Evolutionary conservation across 116 monocot species (phyloP), one percentile per base, ranked within the genome.

Genomic region (Iris pallida): DNA sequence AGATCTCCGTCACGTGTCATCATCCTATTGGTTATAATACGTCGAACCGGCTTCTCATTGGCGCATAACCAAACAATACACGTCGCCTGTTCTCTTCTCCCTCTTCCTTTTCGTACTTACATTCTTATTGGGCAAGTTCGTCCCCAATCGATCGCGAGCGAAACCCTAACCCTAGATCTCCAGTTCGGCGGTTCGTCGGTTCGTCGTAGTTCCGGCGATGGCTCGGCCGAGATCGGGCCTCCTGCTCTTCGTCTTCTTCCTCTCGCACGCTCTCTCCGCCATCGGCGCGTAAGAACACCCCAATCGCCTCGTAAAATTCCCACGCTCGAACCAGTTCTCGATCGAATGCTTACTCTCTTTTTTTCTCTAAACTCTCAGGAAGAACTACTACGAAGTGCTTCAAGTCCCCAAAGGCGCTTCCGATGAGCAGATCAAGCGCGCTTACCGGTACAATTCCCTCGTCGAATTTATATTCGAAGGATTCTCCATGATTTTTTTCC

Each of bases 381-480:
- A 92, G 83, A 92, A 58, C 66, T 97, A 90, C 68, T 97, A 97
- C 70, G 92, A 97, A 57, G 74, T 92, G 53, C 65, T 97, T 63
- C 85, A 90, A 69, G 87, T 97, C 1, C 65, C 97, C 20, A 80
- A 74, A 68, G 85, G 90, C 15, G 92, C 97, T 12, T 78, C 92
- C 4, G 97, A 97, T 18, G 97, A 92, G 49, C 92, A 97, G 90
- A 92, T 97, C 80, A 97, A 97, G 83, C 75, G 92, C 63, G 80
- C 97, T 0, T 97, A 97, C 62, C 74, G 97, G 73, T 92, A 8
- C 5, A 57, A n/a, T n/a, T n/a, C n/a, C n/a, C n/a, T n/a, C n/a
- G n/a, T n/a, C n/a, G n/a, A n/a, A n/a, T n/a, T n/a, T n/a, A n/a
- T n/a, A n/a, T n/a, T n/a, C n/a, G n/a, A n/a, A n/a, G n/a, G n/a